A percentile compares a stretch with the other conserved stretches of the same genome.
Conservation (phyloP, 495 filamentous ascomycete species). For the Neurospora sp. region DNA sequence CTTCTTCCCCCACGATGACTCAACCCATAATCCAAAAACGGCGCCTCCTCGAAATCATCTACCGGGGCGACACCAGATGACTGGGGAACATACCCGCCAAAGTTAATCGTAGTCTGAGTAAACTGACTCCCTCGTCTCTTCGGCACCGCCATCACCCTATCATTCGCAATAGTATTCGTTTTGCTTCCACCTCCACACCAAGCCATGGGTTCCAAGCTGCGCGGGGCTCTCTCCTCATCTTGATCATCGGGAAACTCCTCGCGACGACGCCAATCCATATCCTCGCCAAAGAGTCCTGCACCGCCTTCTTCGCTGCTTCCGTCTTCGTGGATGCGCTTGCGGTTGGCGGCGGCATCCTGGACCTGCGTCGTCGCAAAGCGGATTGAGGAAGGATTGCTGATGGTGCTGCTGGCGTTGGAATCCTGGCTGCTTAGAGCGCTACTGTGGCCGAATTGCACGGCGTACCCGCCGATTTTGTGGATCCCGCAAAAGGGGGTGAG, state of each 20-base stretch:
- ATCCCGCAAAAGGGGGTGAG: slow-evolving; percentile 71
- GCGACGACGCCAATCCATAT: slow-evolving; percentile 12
- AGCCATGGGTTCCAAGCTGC: slow-evolving; percentile 20
- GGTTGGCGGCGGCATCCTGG: slow-evolving; percentile 7
- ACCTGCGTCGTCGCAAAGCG: background rate
- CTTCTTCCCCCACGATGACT: background rate
- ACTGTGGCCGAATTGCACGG: slow-evolving; percentile 26
- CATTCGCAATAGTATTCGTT: slow-evolving; percentile 1
- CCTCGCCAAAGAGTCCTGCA: background rate
- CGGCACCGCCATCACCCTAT: slow-evolving; percentile 32
- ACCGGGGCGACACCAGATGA: background rate
- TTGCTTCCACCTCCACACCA: slow-evolving; percentile 5
- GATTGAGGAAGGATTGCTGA: slow-evolving; percentile 2
- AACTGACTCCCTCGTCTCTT: slow-evolving; percentile 8
- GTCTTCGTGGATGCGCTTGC: slow-evolving; percentile 30
- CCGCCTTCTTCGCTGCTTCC: slow-evolving; percentile 21
- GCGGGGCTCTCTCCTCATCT: slow-evolving; percentile 27
- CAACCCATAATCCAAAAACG: slow-evolving; percentile 35
- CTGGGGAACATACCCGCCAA: background rate
- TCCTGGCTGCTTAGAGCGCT: slow-evolving; percentile 32
- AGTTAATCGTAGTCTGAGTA: background rate
- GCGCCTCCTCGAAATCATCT: slow-evolving; percentile 44
- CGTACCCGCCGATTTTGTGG: slow-evolving; percentile 50
- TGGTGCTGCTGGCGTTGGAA: slow-evolving; percentile 17
- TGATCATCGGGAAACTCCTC: slow-evolving; percentile 16